Evolutionary conservation across 768 basidiomycete species (phyloP).

Genomic region (Boletus rubroflammeus): DNA sequence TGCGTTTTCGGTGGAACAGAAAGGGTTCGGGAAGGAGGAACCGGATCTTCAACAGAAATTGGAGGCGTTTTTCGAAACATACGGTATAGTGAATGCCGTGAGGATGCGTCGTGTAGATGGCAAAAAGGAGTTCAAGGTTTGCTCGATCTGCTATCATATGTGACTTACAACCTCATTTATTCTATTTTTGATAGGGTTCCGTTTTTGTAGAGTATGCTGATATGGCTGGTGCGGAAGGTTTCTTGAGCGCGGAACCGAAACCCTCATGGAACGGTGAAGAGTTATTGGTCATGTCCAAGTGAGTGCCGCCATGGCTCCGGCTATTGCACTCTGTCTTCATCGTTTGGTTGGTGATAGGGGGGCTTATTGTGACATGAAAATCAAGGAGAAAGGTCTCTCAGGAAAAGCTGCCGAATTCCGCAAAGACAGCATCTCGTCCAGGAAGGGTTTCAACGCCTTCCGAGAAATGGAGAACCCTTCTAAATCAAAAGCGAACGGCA

Average conservation of each 20-base stretch:
- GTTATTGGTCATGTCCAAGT: conserved; percentile 88
- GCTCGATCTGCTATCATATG: conserved; percentile 7
- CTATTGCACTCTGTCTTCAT: background rate
- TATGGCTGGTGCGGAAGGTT: conserved; percentile 61
- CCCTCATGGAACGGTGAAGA: conserved; percentile 76
- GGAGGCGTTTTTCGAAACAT: conserved; percentile 77
- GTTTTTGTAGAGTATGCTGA: conserved; percentile 91
- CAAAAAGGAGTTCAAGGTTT: conserved; percentile 84
- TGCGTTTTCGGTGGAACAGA: conserved; percentile 43
- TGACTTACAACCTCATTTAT: background rate
- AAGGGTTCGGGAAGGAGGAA: conserved; percentile 78
- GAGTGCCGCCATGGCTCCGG: conserved; percentile 20
- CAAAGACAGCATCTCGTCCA: conserved; percentile 49
- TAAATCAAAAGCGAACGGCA: conserved; percentile 33
- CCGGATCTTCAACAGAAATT: conserved; percentile 64
- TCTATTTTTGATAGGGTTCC: conserved; percentile 58
- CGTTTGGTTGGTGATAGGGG: conserved; percentile 43
- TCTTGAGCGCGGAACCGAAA: conserved; percentile 79
- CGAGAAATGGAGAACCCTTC: conserved; percentile 49
- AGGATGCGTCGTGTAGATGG: conserved; percentile 81
- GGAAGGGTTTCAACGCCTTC: conserved; percentile 77
- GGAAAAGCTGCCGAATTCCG: conserved; percentile 65
- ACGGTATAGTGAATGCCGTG: conserved; percentile 76
- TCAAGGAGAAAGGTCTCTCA: conserved; percentile 86
- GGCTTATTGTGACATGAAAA: conserved; percentile 93